phyloP scores from a whole-genome alignment of 768 basidiomycete genomes.

The Termitomyces sp. region DNA sequence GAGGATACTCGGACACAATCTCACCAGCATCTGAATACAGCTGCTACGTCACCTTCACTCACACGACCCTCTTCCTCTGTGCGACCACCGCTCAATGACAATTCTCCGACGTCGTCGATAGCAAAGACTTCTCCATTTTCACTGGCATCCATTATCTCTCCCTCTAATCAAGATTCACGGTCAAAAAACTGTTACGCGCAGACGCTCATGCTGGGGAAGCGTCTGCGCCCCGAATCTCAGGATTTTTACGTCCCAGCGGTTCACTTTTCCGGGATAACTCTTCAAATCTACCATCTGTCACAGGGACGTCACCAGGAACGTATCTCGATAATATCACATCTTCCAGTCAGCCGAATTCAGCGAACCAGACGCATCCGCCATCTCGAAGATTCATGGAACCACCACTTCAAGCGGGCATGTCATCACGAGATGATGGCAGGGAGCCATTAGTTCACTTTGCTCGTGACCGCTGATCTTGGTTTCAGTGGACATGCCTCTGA shows the following conservation, averaged over 20 bases:
- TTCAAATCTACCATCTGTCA: conserved; percentile 7
- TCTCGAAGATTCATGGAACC: conserved; percentile 32
- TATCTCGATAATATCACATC: conserved; percentile 20
- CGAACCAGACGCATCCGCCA: conserved; percentile 27
- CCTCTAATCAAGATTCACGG: conserved; percentile 34
- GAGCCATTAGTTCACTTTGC: conserved; percentile 22
- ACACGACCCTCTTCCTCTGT: conserved; percentile 17
- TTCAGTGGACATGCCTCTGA: background rate
- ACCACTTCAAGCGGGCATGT: conserved; percentile 17
- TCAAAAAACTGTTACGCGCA: conserved; percentile 80
- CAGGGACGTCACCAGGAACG: conserved; percentile 20
- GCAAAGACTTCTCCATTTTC: conserved; percentile 31
- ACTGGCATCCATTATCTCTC: conserved; percentile 36
- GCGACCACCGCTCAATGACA: conserved; percentile 13
- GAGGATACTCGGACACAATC: conserved; percentile 19
- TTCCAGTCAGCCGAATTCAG: conserved; percentile 21
- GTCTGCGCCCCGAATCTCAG: conserved; percentile 59
- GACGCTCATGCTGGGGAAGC: conserved; percentile 72
- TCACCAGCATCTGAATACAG: conserved; percentile 17
- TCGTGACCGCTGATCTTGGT: conserved; percentile 18
- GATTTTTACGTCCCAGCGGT: conserved; percentile 37
- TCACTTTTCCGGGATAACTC: conserved; percentile 21
- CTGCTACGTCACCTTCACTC: conserved; percentile 19
- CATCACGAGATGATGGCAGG: conserved; percentile 31
- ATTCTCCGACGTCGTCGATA: conserved; percentile 21